phyloP scores from a whole-genome alignment of 768 basidiomycete species.

The Serendipita vermifera region DNA sequence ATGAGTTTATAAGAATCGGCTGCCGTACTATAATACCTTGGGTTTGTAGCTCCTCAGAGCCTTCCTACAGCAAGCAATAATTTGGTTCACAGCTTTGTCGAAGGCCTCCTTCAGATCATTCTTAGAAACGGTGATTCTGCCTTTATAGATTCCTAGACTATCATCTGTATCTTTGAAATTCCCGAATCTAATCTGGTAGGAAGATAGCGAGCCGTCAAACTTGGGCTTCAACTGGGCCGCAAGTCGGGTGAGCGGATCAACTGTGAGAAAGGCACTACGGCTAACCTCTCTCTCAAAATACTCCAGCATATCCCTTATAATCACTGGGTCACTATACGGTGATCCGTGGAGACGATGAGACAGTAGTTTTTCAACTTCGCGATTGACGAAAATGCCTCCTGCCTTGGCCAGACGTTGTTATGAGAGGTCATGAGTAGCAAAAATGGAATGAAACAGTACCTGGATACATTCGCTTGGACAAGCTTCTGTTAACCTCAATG shows the following conservation, averaged over 20 bases:
- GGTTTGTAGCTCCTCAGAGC: neutral
- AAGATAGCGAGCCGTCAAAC: neutral
- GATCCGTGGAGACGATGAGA: too few species aligned
- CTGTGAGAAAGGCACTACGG: too few species aligned
- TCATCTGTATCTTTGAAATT: neutral
- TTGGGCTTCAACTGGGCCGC: neutral
- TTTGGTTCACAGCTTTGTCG: neutral
- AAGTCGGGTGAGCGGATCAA: too few species aligned
- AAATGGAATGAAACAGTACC: neutral
- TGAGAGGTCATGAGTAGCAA: neutral
- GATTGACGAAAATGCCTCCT: too few species aligned
- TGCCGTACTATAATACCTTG: neutral
- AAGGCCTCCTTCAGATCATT: neutral
- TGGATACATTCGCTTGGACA: conserved; percentile 3
- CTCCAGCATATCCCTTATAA: conserved; percentile 34
- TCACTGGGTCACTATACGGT: conserved; percentile 32
- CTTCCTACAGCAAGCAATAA: neutral
- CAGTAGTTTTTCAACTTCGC: too few species aligned
- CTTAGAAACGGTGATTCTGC: neutral
- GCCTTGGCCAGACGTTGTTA: too few species aligned
- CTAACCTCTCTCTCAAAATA: neutral
- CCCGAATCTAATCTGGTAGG: neutral
- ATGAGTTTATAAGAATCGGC: neutral
- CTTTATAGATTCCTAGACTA: neutral
- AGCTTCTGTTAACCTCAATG: neutral